Conservation (phyloP, 371 early-diverging fungal genomes). For the Massospora cicadina region DNA sequence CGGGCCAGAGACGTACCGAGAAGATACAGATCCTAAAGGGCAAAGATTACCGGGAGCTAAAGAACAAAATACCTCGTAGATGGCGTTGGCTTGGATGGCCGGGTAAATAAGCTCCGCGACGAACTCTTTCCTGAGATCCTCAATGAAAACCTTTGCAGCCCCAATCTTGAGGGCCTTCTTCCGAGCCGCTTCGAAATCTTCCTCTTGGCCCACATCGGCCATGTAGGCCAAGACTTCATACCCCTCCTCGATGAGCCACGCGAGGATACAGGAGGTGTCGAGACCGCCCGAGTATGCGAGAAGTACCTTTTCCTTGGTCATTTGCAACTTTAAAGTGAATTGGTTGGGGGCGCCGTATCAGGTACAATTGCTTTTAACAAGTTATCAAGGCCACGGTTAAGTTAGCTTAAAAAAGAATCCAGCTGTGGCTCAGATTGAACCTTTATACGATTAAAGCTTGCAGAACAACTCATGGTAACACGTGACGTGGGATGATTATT, state of each 20-base stretch:
- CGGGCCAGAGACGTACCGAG: constrained; percentile 94
- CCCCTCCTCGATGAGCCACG: constrained; percentile 91
- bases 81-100: constrained; percentile 83
- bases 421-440: no score
- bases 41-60: background rate
- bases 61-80: constrained; percentile 53
- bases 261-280: constrained; percentile 95
- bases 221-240: constrained; percentile 93
- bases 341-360: no score
- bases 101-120: constrained; percentile 85
- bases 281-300: constrained; percentile 96
- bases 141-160: constrained; percentile 85
- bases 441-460: no score
- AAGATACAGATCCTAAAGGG: constrained; percentile 50
- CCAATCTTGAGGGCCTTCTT: constrained; percentile 83
- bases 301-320: constrained; percentile 67
- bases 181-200: constrained; percentile 88
- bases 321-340: constrained; percentile 5
- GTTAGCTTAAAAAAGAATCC: no score
- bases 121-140: constrained; percentile 85
- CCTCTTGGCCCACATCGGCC: constrained; percentile 96
- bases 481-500: no score
- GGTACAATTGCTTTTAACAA: no score
- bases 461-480: no score
- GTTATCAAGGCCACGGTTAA: no score